phyloP scores from a whole-genome alignment of 129 eudicot species.

The Centaurea solstitialis region DNA sequence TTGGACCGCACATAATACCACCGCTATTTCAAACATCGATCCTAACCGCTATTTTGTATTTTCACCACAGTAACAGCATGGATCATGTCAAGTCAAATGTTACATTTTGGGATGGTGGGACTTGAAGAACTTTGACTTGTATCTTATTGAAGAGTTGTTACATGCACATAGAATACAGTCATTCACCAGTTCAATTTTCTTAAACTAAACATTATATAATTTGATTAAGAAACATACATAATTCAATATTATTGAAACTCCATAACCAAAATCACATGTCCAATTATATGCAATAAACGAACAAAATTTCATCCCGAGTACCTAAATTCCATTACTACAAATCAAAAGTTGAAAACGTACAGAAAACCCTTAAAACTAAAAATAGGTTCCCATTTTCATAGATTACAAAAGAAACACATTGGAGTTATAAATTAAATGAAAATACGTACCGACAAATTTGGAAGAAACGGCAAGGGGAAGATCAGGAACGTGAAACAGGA shows the following conservation, averaged over 20 bases:
- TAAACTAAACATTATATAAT: not conserved
- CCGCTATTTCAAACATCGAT: no score
- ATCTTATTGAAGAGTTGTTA: not conserved
- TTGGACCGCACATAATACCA: no score
- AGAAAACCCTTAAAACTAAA: not conserved
- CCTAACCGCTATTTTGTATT: no score
- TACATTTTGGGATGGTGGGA: not conserved
- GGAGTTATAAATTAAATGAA: conserved; percentile 1
- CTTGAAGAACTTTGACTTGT: not conserved
- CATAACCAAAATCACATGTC: conserved; percentile 6
- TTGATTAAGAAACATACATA: conserved; percentile 4
- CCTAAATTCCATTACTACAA: not conserved
- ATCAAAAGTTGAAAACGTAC: not conserved
- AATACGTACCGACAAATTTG: conserved; percentile 11
- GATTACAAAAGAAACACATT: not conserved
- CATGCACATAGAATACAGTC: not conserved
- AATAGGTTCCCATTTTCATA: not conserved
- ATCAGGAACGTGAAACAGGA: conserved; percentile 17
- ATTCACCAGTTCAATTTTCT: not conserved
- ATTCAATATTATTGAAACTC: not conserved
- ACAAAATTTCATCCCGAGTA: not conserved
- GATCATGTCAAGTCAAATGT: not conserved
- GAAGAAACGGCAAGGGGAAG: conserved; percentile 8
- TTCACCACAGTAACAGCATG: no score
- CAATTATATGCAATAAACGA: not conserved